These are phyloP conservation scores for Chaetoscypha palmicola DNA, from an alignment of 2,329 filamentous ascomycete genomes.

Conservation along the genomic window DNA sequence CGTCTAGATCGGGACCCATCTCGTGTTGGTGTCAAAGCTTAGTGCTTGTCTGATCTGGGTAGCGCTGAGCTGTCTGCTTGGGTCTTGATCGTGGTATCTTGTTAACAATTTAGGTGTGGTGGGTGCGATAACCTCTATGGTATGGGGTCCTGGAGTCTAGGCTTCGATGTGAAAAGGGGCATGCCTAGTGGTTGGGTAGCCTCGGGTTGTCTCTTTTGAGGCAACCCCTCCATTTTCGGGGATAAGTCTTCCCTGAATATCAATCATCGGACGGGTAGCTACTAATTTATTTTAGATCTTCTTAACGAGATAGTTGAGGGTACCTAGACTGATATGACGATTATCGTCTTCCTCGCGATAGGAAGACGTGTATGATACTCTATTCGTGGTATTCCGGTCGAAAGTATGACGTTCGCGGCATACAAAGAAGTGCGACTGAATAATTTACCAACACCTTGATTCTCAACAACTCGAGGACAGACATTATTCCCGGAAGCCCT, in stretches of 20 bases:
- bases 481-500: too few species aligned
- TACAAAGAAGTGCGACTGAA: too few species aligned
- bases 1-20: conserved; percentile 65
- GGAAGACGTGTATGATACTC: too few species aligned
- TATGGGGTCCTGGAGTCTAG: too few species aligned
- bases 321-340: too few species aligned
- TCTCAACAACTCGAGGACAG: too few species aligned
- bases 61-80: conserved; percentile 17
- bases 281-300: conserved; percentile 5
- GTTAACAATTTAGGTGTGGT: conserved; percentile 16
- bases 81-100: conserved; percentile 7
- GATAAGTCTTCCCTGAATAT: conserved; percentile 26
- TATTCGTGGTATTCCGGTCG: too few species aligned
- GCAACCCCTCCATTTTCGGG: conserved; percentile 28
- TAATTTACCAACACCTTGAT: too few species aligned
- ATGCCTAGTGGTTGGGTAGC: conserved; percentile 28
- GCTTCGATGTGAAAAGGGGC: conserved; percentile 15
- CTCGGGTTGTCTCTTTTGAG: conserved; percentile 28
- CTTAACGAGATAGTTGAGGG: too few species aligned
- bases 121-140: conserved; percentile 13
- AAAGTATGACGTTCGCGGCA: too few species aligned
- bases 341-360: too few species aligned
- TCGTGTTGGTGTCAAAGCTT: conserved; percentile 90
- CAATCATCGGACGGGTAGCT: not conserved
- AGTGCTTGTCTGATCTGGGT: conserved; percentile 62